Evolutionary conservation across 2,329 filamentous ascomycete genomes (phyloP).

Genomic region (Xylariaceae sp.): DNA sequence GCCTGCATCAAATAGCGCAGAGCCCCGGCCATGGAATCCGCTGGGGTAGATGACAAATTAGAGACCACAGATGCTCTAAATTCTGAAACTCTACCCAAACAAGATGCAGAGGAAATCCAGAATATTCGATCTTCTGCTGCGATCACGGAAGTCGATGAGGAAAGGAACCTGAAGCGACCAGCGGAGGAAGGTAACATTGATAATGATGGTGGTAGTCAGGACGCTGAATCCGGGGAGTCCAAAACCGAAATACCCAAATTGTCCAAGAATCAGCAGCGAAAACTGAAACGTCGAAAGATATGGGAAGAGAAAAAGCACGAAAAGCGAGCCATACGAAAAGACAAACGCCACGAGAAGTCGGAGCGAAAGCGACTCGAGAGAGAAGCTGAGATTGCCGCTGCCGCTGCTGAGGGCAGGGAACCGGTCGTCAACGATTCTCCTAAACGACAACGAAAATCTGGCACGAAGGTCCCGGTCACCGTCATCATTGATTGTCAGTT

Average conservation of each 20-base stretch:
- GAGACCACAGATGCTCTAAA: slow-evolving; percentile 11
- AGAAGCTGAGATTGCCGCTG: slow-evolving; percentile 52
- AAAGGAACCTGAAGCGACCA: slow-evolving; percentile 35
- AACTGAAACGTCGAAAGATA: slow-evolving; percentile 68
- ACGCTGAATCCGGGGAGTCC: slow-evolving; percentile 64
- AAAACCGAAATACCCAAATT: slow-evolving; percentile 43
- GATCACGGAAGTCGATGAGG: slow-evolving; percentile 1
- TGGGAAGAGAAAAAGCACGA: slow-evolving; percentile 75
- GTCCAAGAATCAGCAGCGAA: slow-evolving; percentile 88
- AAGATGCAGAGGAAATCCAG: slow-evolving; percentile 17
- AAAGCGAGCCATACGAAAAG: slow-evolving; percentile 60
- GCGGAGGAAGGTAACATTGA: slow-evolving; percentile 58
- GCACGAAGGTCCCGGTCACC: slow-evolving; percentile 68
- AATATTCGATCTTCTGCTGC: slow-evolving; percentile 3
- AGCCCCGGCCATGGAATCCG: slow-evolving; percentile 10
- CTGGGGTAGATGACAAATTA: not conserved
- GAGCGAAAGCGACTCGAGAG: slow-evolving; percentile 54
- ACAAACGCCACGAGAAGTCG: slow-evolving; percentile 54
- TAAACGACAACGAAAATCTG: slow-evolving; percentile 38
- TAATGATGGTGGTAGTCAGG: slow-evolving; percentile 65
- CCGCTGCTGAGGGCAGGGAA: slow-evolving; percentile 46
- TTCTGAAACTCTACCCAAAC: slow-evolving; percentile 10
- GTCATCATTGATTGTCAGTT: slow-evolving; percentile 91
- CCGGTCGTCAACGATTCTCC: slow-evolving; percentile 40
- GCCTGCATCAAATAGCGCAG: not conserved